Evolutionary conservation across 1,284 basidiomycete species (phyloP).

Genomic region (Malassezia restricta): DNA sequence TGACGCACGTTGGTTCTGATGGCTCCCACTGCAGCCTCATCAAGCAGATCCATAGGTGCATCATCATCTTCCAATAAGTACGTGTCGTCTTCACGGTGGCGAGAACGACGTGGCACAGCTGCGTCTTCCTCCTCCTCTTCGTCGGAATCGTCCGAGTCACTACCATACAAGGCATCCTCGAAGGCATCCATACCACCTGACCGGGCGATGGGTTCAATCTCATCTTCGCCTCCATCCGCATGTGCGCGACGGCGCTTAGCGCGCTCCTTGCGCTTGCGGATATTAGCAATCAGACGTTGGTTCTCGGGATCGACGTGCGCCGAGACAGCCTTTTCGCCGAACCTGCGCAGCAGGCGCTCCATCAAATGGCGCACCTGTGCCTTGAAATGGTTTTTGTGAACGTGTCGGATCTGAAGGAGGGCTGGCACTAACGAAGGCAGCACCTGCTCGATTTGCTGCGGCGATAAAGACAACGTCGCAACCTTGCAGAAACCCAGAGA

Average conservation of each 20-base stretch:
- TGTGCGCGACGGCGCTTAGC: slow-evolving; percentile 55
- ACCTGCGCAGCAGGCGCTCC: slow-evolving; percentile 83
- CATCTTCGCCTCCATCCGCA: slow-evolving; percentile 29
- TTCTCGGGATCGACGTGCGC: slow-evolving; percentile 55
- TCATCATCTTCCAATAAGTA: slow-evolving; percentile 75
- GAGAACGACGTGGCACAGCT: neutral
- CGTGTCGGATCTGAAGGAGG: slow-evolving; percentile 79
- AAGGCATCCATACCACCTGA: slow-evolving; percentile 30
- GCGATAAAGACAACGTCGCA: slow-evolving; percentile 68
- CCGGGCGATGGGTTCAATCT: slow-evolving; percentile 11
- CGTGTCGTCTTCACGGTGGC: slow-evolving; percentile 45
- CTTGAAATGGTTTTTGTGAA: slow-evolving; percentile 99
- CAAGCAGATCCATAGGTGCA: slow-evolving; percentile 86
- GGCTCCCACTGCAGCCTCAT: slow-evolving; percentile 50
- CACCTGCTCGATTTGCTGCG: slow-evolving; percentile 61
- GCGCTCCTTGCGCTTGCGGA: slow-evolving; percentile 80
- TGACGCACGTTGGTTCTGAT: slow-evolving; percentile 13
- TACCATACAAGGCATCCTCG: slow-evolving; percentile 45
- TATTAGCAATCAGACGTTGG: slow-evolving; percentile 72
- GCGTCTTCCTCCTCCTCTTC: slow-evolving; percentile 19
- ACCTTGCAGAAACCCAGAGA: slow-evolving; percentile 91
- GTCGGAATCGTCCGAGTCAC: slow-evolving; percentile 26
- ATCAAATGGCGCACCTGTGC: slow-evolving; percentile 90
- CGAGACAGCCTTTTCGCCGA: slow-evolving; percentile 70
- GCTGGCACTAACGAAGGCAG: slow-evolving; percentile 68